phyloP scores from a whole-genome alignment of 2,329 filamentous ascomycete genomes.

The Phyllachora maydis region DNA sequence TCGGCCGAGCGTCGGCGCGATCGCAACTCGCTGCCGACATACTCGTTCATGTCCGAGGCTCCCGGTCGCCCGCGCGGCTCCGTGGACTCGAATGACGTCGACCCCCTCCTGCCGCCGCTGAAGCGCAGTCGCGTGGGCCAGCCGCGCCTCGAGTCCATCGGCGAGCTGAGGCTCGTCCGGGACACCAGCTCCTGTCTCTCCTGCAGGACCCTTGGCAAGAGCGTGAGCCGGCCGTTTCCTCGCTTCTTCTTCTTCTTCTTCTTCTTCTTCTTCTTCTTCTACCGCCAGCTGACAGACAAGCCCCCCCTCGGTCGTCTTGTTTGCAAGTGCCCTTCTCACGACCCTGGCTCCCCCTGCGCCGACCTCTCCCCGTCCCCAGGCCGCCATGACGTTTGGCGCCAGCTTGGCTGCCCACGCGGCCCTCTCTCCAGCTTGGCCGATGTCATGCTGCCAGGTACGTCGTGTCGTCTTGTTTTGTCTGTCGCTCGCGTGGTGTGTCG shows the following conservation, averaged over 20 bases:
- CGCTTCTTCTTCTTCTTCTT: no score
- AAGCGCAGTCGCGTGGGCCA: conserved; percentile 30
- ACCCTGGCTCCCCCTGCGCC: conserved; percentile 25
- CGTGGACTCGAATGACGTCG: conserved; percentile 23
- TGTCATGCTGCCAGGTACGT: conserved; percentile 26
- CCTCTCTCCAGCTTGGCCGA: conserved; percentile 24
- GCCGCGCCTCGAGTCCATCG: conserved; percentile 33
- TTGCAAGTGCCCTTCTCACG: conserved; percentile 27
- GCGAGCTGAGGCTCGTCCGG: conserved; percentile 27
- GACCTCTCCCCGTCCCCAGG: conserved; percentile 14
- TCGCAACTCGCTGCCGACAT: conserved; percentile 18
- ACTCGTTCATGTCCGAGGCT: conserved; percentile 18
- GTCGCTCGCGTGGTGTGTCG: no score
- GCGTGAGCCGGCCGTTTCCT: conserved; percentile 14
- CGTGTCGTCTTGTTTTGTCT: no score
- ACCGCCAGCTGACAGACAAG: conserved; percentile 7
- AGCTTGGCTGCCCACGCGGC: conserved; percentile 29
- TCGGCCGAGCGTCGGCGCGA: conserved; percentile 14
- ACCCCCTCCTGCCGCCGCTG: conserved; percentile 30
- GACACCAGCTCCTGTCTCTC: conserved; percentile 27
- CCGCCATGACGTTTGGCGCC: conserved; percentile 23
- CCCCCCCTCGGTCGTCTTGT: neutral
- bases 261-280: no score
- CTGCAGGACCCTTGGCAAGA: conserved; percentile 23
- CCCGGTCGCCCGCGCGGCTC: conserved; percentile 15